Conservation (phyloP, 2,329 filamentous ascomycete species). For the Drechslera avenae region DNA sequence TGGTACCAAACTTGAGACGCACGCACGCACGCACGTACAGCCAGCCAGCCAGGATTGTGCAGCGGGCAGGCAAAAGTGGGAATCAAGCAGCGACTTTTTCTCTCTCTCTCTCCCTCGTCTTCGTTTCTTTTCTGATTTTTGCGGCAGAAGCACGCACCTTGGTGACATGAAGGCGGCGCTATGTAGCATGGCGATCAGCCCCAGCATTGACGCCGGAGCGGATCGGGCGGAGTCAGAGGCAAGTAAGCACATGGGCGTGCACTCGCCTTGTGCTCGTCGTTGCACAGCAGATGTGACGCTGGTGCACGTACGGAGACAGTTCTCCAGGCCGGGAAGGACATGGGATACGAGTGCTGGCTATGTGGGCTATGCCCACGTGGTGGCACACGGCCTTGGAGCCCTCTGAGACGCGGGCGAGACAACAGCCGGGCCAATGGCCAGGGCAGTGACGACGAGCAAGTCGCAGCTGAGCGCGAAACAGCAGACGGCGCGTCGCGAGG, state of each 20-base stretch:
- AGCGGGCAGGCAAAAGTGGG: constrained; percentile 2
- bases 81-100: neutral
- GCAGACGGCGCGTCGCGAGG: constrained; percentile 21
- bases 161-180: constrained; percentile 1
- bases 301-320: constrained; percentile 2
- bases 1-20: constrained; percentile 32
- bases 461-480: constrained; percentile 23
- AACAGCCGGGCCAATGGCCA: constrained; percentile 32
- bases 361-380: neutral
- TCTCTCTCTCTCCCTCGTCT: too few species aligned
- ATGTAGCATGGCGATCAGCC: constrained; percentile 1
- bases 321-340: neutral
- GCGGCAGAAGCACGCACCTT: neutral
- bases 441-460: constrained; percentile 1
- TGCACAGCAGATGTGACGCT: neutral
- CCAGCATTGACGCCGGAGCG: neutral
- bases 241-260: neutral
- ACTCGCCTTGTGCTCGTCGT: constrained; percentile 4
- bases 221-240: neutral
- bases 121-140: constrained; percentile 4
- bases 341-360: neutral
- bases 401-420: constrained; percentile 43
- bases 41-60: constrained; percentile 8
- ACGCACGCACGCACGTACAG: too few species aligned
- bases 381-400: constrained; percentile 19